Base-by-base conservation (phyloP, 768 basidiomycete genomes). In the Pisolithus orientalis region DNA sequence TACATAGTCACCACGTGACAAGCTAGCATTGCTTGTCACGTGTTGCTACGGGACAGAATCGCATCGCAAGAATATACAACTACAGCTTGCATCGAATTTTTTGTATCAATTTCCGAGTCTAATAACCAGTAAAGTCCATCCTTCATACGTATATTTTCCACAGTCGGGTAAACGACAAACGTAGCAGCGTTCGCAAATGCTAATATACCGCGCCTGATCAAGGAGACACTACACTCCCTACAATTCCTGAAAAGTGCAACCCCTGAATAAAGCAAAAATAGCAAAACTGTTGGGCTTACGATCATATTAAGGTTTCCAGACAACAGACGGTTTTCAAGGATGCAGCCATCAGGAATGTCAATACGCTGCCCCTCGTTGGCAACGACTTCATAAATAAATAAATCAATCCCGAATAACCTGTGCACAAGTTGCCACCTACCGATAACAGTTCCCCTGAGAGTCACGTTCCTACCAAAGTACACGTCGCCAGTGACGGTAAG, bases 241-340 rank as follows among this genome's bases (percentile, higher is more conserved):
- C 48, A 71, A 51, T 47, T 71, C 70, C 70, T 71, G 32, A 38
- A 21, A 2, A 48, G 13, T 14, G 7, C 29, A 31, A 31, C 32
- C 1, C 38, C 60, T 28, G 59, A 53, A 8, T 21, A 5, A 6
- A 1, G 6, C 4, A 11, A 50, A 14, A 39, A n/a, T 25, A 45
- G n/a, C 27, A 14, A 10, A 47, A 47, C 21, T 14, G 49, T 31
- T 44, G 50, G 31, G 72, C 76, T 58, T 60, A 82, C 82, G 49
- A 82, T 90, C 78, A 87, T 81, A 65, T 79, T 84, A 54, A 90
- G 69, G 65, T 85, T 85, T 43, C 89, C 88, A 25, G 85, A 85
- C 52, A 90, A 72, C 51, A 90, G 69, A 59, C 82, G 77, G 72
- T 85, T 85, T 68, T 86, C 85, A 49, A 87, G 68, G 56, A 83